Base-by-base conservation (phyloP, 805 yeast genomes). In the Brettanomyces sp. region DNA sequence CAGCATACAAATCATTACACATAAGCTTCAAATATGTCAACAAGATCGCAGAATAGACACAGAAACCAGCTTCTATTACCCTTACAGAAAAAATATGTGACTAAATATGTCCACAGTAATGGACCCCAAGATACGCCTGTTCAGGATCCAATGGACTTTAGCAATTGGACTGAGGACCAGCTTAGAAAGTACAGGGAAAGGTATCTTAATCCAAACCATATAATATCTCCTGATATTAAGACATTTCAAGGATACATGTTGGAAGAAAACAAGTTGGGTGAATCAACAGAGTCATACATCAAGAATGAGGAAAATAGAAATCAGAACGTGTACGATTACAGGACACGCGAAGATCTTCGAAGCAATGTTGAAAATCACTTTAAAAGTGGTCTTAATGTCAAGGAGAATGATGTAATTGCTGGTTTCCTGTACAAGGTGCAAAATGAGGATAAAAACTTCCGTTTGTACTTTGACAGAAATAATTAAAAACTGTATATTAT, bases 371-470 rank as follows among this genome's bases (percentile, higher is more conserved):
- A 63, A 42, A 59, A 73, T 46, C 97, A 91, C 62, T 87, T 90
- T 54, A 55, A 72, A 51, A 68, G 61, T 34, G 62, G 58, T 44
- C 49, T 68, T 24, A 72, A 76, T 11, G 79, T 80, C 3, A 80
- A 85, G 54, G 99, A 91, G 58, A 79, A 82, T 47, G 98, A 91
- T 55, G 79, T 85, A 32, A 80, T 91, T 36, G 87, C 96, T 35
- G 89, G 85, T 56, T 93, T 91, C 60, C 70, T 93, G 46, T 93
- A 91, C 66, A 82, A 85, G 56, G 89, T 87, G 45, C 80, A 79
- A 57, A 82, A 87, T 57, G 86, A 85, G 55, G 60, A 60, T 43
- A 59, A 63, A 42, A 58, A 58, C 43, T 63, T 62, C 65, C 57
- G 62, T 24, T 69, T 75, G 53, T 69, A 68, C 49, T 64, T 64